Percentiles rank a stretch among this genome's conserved stretches.
These are phyloP conservation scores for Eucalyptus sp. DNA, from an alignment of 345 rosid species.

Conservation along the genomic window DNA sequence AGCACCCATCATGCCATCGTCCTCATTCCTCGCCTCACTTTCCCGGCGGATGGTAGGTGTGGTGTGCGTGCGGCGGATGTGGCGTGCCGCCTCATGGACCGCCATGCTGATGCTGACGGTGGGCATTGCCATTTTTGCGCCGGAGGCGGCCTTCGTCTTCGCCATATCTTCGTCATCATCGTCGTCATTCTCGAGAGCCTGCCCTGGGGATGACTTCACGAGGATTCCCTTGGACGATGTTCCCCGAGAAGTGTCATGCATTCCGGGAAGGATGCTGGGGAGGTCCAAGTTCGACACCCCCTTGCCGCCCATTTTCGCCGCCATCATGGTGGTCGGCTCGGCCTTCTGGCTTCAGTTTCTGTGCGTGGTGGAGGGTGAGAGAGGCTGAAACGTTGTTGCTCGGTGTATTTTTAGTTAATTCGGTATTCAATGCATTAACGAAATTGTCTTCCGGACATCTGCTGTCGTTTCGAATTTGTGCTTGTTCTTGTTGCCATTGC, in stretches of 20 bases:
- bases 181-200: background rate
- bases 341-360: constrained; percentile 21
- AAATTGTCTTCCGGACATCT: background rate
- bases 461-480: background rate
- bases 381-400: background rate
- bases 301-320: constrained; percentile 20
- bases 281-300: constrained; percentile 23
- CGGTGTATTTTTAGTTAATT: background rate
- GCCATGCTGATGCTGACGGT: constrained; percentile 8
- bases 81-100: constrained; percentile 14
- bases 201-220: constrained; percentile 2
- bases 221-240: constrained; percentile 17
- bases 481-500: background rate
- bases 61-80: background rate
- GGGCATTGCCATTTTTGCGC: constrained; percentile 9
- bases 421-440: background rate
- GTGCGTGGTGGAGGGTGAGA: constrained; percentile 3
- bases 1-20: background rate
- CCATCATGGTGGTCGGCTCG: constrained; percentile 15
- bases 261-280: constrained; percentile 16
- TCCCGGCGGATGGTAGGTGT: background rate
- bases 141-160: constrained; percentile 24
- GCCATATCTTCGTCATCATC: constrained; percentile 9
- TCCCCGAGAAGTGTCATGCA: constrained; percentile 6
- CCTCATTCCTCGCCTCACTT: background rate